These are phyloP conservation scores for Nadsonia commutata DNA, from an alignment of 1,139 yeast genomes.

Conservation along the genomic window DNA sequence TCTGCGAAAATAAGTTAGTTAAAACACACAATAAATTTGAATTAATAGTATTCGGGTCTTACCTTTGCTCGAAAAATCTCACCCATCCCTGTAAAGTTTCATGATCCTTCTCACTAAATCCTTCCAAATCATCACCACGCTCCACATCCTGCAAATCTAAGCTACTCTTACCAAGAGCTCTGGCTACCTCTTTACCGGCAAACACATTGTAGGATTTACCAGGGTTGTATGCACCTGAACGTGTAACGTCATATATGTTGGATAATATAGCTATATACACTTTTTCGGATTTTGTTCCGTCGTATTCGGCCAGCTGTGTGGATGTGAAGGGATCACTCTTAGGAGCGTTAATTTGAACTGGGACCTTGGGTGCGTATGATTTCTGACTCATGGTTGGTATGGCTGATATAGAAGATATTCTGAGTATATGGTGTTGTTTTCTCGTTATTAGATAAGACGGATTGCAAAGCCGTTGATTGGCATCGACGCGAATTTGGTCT, in stretches of 20 bases:
- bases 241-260: slow-evolving; percentile 59
- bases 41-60: background rate
- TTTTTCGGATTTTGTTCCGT: slow-evolving; percentile 31
- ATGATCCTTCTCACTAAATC: slow-evolving; percentile 41
- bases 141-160: slow-evolving; percentile 30
- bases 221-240: slow-evolving; percentile 60
- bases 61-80: slow-evolving; percentile 52
- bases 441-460: too few species aligned
- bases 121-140: slow-evolving; percentile 5
- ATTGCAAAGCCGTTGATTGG: too few species aligned
- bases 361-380: slow-evolving; percentile 33
- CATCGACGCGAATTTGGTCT: too few species aligned
- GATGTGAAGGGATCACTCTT: slow-evolving; percentile 27
- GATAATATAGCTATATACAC: slow-evolving; percentile 68
- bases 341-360: slow-evolving; percentile 37
- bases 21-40: background rate
- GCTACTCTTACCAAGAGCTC: slow-evolving; percentile 49
- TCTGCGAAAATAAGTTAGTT: background rate
- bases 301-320: slow-evolving; percentile 29
- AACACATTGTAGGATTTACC: slow-evolving; percentile 59
- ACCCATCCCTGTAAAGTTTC: slow-evolving; percentile 79
- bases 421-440: too few species aligned
- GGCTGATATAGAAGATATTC: too few species aligned
- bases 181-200: slow-evolving; percentile 64
- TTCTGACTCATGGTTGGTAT: background rate